These are phyloP conservation scores for Ustilago curta DNA, from an alignment of 1,284 basidiomycete genomes.

Conservation along the genomic window DNA sequence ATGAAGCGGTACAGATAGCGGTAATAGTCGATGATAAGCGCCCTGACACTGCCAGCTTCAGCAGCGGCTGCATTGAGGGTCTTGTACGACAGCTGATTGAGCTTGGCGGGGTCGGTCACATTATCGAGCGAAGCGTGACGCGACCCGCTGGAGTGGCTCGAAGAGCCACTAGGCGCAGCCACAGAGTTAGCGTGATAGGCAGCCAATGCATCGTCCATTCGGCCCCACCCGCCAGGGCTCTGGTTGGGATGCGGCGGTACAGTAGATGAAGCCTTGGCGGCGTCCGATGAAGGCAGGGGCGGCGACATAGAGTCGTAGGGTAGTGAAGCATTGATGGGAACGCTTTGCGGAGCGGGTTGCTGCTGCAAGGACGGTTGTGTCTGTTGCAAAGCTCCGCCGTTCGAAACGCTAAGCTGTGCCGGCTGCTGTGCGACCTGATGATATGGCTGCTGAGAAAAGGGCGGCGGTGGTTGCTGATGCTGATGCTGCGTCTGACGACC, in stretches of 20 bases:
- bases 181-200: conserved; percentile 42
- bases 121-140: conserved; percentile 26
- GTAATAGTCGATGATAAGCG: conserved; percentile 59
- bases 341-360: conserved; percentile 3
- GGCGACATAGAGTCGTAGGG: conserved; percentile 5
- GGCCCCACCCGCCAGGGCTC: conserved; percentile 18
- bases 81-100: conserved; percentile 23
- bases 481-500: conserved; percentile 13
- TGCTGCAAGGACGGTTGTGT: conserved; percentile 2
- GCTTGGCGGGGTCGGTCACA: conserved; percentile 18
- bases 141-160: conserved; percentile 22
- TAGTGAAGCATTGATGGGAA: neutral
- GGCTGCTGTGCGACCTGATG: neutral
- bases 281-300: neutral
- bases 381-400: neutral
- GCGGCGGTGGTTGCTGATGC: neutral
- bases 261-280: conserved; percentile 5
- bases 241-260: conserved; percentile 18
- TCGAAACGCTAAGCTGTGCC: conserved; percentile 1
- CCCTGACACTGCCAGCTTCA: conserved; percentile 33
- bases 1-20: conserved; percentile 64
- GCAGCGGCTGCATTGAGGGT: conserved; percentile 31
- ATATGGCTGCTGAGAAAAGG: conserved; percentile 8
- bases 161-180: conserved; percentile 17
- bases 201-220: conserved; percentile 24